Base-by-base conservation (phyloP, 257 asterid species). In the Plectranthus barbatus region DNA sequence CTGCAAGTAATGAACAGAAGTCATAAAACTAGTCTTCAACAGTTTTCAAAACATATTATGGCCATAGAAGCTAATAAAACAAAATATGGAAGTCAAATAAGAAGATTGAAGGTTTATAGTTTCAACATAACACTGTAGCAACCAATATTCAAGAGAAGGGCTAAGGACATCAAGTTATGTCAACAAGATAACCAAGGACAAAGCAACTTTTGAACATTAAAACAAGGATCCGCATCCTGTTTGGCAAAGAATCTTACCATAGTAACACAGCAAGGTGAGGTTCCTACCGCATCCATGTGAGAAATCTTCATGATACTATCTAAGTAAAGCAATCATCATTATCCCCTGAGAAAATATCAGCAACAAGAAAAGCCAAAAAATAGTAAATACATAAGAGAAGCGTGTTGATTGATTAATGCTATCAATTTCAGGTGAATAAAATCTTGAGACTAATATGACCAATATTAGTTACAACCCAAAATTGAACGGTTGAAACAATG, bases 1-100 rank as follows among this genome's bases (percentile, higher is more conserved):
- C 95, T 77, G 48, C 77, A 63, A 34, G 76, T 39, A 56, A 45
- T 21, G 44, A 13, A 52, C 19, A 9, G 47, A 74, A 34, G 31
- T 61, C 42, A 75, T 65, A 39, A 2, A 74, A 33, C 45, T 23
- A 18, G 20, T 13, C 39, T 12, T 57, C 13, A 23, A 50, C 14
- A 40, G 19, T 7, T 37, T 18, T 40, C 11, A 21, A 50, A 15
- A 52, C 19, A 36, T 33, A 67, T 60, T 24, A 7, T 47, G 23
- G 7, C 17, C 44, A 29, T 15, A 53, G 26, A 65, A 40, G 51
- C 33, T 54, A 34, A 34, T 42, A 20, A 64, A 64, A 51, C 42
- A 66, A 60, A 46, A 47, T 58, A 64, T 26, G 23, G 61, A 54
- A 64, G 45, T 39, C 36, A 34, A 36, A 54, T 31, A 44, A 49